These are phyloP conservation scores for Exserohilum turcica DNA, from an alignment of 2,329 filamentous ascomycete species.

Conservation along the genomic window DNA sequence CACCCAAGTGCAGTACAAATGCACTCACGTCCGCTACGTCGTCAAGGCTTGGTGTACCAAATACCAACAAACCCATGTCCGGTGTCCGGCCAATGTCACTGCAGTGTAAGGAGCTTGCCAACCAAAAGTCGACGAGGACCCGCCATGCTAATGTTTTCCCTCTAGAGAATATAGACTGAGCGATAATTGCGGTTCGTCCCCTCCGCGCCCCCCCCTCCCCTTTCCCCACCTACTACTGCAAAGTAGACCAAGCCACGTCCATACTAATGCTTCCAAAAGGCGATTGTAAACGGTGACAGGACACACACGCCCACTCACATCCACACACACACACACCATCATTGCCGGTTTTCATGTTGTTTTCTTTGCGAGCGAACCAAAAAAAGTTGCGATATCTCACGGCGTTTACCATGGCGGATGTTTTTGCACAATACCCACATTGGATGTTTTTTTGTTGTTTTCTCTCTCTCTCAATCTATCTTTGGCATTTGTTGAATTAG, in stretches of 20 bases:
- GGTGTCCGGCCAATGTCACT: slow-evolving; percentile 62
- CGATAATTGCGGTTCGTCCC: slow-evolving; percentile 55
- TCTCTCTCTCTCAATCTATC: too few species aligned
- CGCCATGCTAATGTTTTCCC: slow-evolving; percentile 13
- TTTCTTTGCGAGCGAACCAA: slow-evolving; percentile 8
- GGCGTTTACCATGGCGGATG: slow-evolving; percentile 38
- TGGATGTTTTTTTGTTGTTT: slow-evolving; percentile 23
- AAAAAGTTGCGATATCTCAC: slow-evolving; percentile 29
- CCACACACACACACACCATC: too few species aligned
- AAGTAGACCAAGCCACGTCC: background rate
- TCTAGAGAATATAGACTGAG: slow-evolving; percentile 54
- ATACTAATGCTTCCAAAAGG: slow-evolving; percentile 32
- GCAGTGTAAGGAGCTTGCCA: slow-evolving; percentile 49
- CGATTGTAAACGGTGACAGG: slow-evolving; percentile 37
- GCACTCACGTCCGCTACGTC: slow-evolving; percentile 60
- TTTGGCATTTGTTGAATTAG: slow-evolving; percentile 25
- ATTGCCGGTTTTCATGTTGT: background rate
- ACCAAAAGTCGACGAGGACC: background rate
- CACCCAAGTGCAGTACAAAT: slow-evolving; percentile 63
- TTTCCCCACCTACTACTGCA: background rate
- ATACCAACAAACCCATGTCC: slow-evolving; percentile 60
- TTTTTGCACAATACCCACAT: slow-evolving; percentile 43
- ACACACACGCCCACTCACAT: too few species aligned
- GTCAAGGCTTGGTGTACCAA: slow-evolving; percentile 62
- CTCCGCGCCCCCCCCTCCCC: too few species aligned